Evolutionary conservation across 768 basidiomycete species (phyloP), one percentile per base, ranked within the genome.

Genomic region (Amanita pseudoporphyria): DNA sequence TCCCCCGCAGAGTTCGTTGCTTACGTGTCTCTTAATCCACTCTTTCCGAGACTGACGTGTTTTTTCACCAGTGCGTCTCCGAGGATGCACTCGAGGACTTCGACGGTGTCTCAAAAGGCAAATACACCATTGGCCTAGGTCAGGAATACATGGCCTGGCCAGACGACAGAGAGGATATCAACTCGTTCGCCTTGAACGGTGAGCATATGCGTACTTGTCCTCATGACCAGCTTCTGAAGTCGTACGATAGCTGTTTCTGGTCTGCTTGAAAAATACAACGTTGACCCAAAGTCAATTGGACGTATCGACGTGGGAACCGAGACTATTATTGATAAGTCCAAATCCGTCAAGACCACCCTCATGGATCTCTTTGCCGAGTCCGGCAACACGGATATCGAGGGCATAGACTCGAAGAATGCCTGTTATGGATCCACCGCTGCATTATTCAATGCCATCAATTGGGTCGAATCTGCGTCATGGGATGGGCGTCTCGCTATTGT

Each of bases 341-440:
- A 99, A 70, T 89, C 95, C 6, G 91, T 92, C 67, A 99, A 99
- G 72, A 97, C 96, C 2, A 84, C 89, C 51, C 79, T 99, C 53
- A 98, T 99, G 96, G 92, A 97, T 68, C 85, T 98, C 61, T 99
- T 99, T 63, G 82, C 87, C 39, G 82, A 80, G 52, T 79, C 84
- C 26, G 93, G 93, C 51, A 99, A 99, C 79, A 80, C 78, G 59
- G 96, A 99, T 62, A 92, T 99, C 51, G 96, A 99, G 70, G 96
- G 96, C 57, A 87, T 99, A 65, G 96, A 99, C 71, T 93, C 89
- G 40, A 98, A 98, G 74, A 99, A 97, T 64, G 96, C 96, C 16
- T 99, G 96, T 74, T 99, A 99, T 61, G 96, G 96, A 24, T 94
- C 91, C 31, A 99, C 96, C 19, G 96, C 96, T 39, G 96, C 96